Percentiles rank a stretch among this genome's conserved stretches.
Evolutionary conservation across 345 rosid genomes (phyloP).

Genomic region (Salix dunnii): DNA sequence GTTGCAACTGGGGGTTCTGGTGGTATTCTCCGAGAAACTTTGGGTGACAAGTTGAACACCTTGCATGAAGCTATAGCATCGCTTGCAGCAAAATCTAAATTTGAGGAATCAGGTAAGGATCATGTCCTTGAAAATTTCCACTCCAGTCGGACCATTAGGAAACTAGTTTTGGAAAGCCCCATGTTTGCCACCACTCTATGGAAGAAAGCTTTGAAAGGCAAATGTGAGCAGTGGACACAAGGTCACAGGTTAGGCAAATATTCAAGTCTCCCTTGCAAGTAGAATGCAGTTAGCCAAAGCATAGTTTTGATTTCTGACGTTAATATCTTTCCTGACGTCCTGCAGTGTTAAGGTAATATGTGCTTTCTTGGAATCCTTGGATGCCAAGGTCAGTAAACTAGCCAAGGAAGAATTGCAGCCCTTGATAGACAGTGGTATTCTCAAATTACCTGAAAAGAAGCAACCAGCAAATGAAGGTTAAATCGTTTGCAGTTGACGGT

Average conservation of each 20-base stretch:
- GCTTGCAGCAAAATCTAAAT: constrained; percentile 58
- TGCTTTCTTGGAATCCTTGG: constrained; percentile 65
- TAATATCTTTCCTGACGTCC: constrained; percentile 10
- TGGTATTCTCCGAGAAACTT: constrained; percentile 54
- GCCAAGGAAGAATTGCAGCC: constrained; percentile 65
- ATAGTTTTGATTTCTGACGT: not conserved
- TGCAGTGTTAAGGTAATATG: constrained; percentile 71
- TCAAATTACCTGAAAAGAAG: constrained; percentile 47
- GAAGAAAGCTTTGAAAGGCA: constrained; percentile 70
- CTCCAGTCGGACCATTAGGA: constrained; percentile 76
- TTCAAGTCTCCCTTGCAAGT: not conserved
- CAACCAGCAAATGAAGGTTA: constrained; percentile 29
- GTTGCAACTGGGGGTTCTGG: constrained; percentile 65
- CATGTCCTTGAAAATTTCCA: constrained; percentile 82
- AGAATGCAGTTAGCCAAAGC: not conserved
- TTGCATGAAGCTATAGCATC: constrained; percentile 63
- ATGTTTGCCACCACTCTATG: constrained; percentile 61
- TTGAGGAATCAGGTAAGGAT: constrained; percentile 46
- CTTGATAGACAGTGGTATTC: constrained; percentile 51
- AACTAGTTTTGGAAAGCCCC: constrained; percentile 64
- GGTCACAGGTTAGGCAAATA: constrained; percentile 73
- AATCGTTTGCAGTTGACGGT: not conserved
- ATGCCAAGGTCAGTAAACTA: constrained; percentile 44
- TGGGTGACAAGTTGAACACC: constrained; percentile 54
- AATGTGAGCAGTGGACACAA: constrained; percentile 57